These are phyloP conservation scores for Emergomyces africanus DNA, from an alignment of 2,329 filamentous ascomycete species.

Conservation along the genomic window DNA sequence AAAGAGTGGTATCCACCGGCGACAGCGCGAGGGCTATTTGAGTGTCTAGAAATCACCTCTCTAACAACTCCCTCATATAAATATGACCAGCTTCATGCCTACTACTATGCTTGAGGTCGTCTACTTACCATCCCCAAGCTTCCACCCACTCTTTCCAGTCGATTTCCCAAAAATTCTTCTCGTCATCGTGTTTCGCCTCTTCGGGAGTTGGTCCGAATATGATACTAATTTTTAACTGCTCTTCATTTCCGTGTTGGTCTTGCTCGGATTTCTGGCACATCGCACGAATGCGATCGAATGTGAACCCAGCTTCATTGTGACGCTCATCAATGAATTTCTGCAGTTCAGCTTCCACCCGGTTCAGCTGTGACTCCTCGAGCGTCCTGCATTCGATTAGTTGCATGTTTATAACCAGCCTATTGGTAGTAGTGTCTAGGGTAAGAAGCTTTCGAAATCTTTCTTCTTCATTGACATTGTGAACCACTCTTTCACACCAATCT, in stretches of 20 bases:
- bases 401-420: not conserved
- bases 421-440: rapidly evolving
- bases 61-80: not conserved
- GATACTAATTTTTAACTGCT: not conserved
- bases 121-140: not conserved
- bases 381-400: not conserved
- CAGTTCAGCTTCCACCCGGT: not conserved
- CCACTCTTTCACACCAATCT: not conserved
- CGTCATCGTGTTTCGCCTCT: not conserved
- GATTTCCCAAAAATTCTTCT: not conserved
- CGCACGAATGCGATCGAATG: not conserved
- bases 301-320: not conserved
- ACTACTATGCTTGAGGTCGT: not conserved
- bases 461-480: not conserved
- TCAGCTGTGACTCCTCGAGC: not conserved
- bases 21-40: not conserved
- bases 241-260: no score
- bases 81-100: not conserved
- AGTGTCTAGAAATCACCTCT: not conserved
- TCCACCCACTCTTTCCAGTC: not conserved
- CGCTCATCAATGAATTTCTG: not conserved
- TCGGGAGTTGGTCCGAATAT: not conserved
- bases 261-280: not conserved
- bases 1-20: not conserved
- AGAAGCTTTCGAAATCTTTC: not conserved